Conservation (phyloP, 2,329 filamentous ascomycete genomes). For the Dactylonectria estremocensis region DNA sequence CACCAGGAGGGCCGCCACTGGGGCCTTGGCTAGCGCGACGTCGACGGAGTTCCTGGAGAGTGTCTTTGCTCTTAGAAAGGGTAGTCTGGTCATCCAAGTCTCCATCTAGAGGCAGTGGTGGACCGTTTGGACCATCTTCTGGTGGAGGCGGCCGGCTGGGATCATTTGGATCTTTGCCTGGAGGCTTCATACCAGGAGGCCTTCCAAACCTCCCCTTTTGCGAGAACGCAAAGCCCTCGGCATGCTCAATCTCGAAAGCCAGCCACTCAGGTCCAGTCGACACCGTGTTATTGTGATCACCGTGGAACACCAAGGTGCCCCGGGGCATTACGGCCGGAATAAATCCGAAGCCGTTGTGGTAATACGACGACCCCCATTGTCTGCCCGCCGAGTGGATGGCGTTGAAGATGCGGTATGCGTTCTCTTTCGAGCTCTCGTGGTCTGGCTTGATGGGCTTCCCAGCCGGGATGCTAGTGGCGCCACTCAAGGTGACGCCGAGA, state of each 20-base stretch:
- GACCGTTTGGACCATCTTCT: too few relatives aligned
- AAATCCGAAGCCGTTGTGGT: constrained; percentile 83
- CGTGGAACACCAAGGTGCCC: constrained; percentile 79
- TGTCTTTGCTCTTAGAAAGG: constrained; percentile 7
- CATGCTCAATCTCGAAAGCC: constrained; percentile 84
- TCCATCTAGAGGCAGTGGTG: constrained; percentile 6
- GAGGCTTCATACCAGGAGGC: not conserved
- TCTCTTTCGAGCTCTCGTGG: constrained; percentile 58
- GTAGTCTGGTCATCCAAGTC: constrained; percentile 10
- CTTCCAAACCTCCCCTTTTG: constrained; percentile 7
- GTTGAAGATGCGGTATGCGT: constrained; percentile 80
- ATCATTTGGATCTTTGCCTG: constrained; percentile 6
- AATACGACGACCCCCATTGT: constrained; percentile 80
- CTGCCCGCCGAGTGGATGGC: constrained; percentile 79
- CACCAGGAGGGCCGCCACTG: constrained; percentile 2
- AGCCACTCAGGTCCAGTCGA: constrained; percentile 77
- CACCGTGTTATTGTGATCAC: constrained; percentile 61
- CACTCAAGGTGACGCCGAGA: constrained; percentile 15
- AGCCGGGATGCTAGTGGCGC: constrained; percentile 13
- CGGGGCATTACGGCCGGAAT: constrained; percentile 76
- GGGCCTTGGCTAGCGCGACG: constrained; percentile 10
- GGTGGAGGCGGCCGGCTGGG: constrained; percentile 8
- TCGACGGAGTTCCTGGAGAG: constrained; percentile 31
- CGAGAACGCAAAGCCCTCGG: constrained; percentile 72
- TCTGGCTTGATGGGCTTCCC: constrained; percentile 52